These are phyloP conservation scores for Leptographium lundbergii DNA, from an alignment of 2,329 filamentous ascomycete genomes.

Conservation along the genomic window DNA sequence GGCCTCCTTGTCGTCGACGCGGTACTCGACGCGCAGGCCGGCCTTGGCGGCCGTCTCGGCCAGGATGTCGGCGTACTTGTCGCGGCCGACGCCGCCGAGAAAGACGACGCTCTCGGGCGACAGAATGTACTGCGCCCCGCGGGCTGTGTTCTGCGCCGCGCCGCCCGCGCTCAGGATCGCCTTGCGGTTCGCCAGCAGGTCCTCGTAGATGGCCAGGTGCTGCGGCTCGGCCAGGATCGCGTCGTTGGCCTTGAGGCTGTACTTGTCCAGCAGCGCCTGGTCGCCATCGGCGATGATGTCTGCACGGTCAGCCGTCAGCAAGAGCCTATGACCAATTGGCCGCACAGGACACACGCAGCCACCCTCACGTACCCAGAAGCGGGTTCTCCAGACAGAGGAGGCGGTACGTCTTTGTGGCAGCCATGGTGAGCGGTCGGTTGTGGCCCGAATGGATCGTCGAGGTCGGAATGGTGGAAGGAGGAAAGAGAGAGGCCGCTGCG, in stretches of 20 bases:
- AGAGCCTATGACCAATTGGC: neutral
- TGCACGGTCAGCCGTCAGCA: conserved; percentile 19
- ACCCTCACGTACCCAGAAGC: conserved; percentile 59
- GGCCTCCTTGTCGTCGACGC: conserved; percentile 68
- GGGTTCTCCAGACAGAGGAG: conserved; percentile 95
- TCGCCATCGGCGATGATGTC: conserved; percentile 86
- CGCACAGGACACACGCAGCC: neutral
- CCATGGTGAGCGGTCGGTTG: conserved; percentile 42
- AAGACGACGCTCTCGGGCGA: conserved; percentile 81
- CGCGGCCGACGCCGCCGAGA: conserved; percentile 85
- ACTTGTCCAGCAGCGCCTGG: conserved; percentile 79
- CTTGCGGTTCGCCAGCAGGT: conserved; percentile 81
- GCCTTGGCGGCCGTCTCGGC: conserved; percentile 75
- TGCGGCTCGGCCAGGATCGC: conserved; percentile 92
- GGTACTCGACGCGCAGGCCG: conserved; percentile 89
- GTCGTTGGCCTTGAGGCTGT: conserved; percentile 88
- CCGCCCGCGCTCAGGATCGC: conserved; percentile 93
- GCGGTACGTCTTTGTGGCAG: conserved; percentile 65
- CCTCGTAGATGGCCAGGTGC: conserved; percentile 83
- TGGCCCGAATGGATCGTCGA: neutral
- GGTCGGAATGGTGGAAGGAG: neutral
- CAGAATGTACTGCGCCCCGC: conserved; percentile 93
- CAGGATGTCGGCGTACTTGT: conserved; percentile 89
- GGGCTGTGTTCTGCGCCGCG: conserved; percentile 93
- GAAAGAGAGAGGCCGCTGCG: neutral